A percentile compares a stretch with the other conserved stretches of the same genome.
Conservation (phyloP, 139 green algal species). For the Trebouxia sp. region DNA sequence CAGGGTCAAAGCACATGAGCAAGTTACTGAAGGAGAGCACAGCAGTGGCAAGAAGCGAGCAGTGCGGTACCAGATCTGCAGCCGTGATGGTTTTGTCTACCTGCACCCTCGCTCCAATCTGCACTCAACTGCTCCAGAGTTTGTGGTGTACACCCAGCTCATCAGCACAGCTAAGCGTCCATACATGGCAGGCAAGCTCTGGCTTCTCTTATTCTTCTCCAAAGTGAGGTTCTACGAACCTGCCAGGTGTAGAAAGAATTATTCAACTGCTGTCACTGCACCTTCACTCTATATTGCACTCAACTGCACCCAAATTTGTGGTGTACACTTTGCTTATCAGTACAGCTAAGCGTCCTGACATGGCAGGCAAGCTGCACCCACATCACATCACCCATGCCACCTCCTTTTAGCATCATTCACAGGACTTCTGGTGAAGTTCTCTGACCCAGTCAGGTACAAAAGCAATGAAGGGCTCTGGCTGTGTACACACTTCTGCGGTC, state of each 20-base stretch:
- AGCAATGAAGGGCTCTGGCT: no score
- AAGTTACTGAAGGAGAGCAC: constrained; percentile 36
- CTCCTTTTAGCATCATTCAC: no score
- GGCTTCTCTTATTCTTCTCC: neutral
- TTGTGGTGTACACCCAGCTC: constrained; percentile 79
- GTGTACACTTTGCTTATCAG: no score
- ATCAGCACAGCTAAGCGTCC: constrained; percentile 79
- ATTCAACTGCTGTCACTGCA: neutral
- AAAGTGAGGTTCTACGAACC: neutral
- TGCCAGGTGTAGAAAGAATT: neutral
- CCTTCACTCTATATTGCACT: neutral
- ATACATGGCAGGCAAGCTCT: constrained; percentile 73
- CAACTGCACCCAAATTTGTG: no score
- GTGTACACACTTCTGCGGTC: no score
- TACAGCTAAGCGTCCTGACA: no score
- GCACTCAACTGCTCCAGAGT: constrained; percentile 65
- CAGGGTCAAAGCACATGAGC: constrained; percentile 51
- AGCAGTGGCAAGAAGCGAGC: constrained; percentile 1
- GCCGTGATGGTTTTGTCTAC: constrained; percentile 70
- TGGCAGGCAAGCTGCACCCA: no score
- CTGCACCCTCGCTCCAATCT: constrained; percentile 87
- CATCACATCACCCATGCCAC: no score
- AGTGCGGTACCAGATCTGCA: constrained; percentile 29
- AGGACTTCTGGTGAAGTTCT: no score
- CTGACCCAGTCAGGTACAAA: no score